Conservation (phyloP, 2,329 filamentous ascomycete genomes). For the Fusarium pseudonygamai region DNA sequence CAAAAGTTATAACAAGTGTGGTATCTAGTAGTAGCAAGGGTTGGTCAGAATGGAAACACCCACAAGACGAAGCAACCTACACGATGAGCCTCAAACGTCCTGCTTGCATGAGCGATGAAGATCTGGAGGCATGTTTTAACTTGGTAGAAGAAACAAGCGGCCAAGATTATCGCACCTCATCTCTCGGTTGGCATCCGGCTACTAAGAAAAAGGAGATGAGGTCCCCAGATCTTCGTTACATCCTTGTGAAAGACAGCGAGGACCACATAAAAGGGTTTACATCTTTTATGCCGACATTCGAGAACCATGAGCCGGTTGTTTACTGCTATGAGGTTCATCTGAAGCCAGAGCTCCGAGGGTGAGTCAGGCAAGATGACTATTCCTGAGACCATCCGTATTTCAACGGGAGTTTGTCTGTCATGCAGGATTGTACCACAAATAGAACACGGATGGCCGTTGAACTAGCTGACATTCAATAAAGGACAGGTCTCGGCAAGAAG, state of each 20-base stretch:
- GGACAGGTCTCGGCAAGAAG: conserved; percentile 69
- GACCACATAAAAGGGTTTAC: conserved; percentile 62
- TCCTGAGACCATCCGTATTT: not conserved
- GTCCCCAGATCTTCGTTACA: conserved; percentile 72
- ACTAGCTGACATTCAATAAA: conserved; percentile 42
- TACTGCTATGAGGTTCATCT: conserved; percentile 87
- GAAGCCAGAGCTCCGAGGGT: conserved; percentile 63
- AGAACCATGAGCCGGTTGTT: conserved; percentile 71
- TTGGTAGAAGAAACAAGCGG: conserved; percentile 72
- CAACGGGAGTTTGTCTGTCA: not conserved
- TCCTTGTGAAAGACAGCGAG: conserved; percentile 62
- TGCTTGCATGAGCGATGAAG: conserved; percentile 50
- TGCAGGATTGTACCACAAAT: not conserved
- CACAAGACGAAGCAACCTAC: conserved; percentile 54
- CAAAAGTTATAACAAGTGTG: not conserved
- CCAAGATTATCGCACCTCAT: conserved; percentile 70
- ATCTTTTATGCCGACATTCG: conserved; percentile 77
- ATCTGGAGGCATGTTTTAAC: conserved; percentile 63
- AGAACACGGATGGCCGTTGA: conserved; percentile 4
- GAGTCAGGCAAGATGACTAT: conserved; percentile 35
- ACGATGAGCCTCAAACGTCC: conserved; percentile 55
- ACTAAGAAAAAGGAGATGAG: conserved; percentile 75
- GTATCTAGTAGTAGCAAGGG: conserved; percentile 34
- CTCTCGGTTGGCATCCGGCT: conserved; percentile 68
- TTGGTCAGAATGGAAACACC: conserved; percentile 62